phyloP scores from a whole-genome alignment of 345 rosid species.

The Pistacia atlantica region DNA sequence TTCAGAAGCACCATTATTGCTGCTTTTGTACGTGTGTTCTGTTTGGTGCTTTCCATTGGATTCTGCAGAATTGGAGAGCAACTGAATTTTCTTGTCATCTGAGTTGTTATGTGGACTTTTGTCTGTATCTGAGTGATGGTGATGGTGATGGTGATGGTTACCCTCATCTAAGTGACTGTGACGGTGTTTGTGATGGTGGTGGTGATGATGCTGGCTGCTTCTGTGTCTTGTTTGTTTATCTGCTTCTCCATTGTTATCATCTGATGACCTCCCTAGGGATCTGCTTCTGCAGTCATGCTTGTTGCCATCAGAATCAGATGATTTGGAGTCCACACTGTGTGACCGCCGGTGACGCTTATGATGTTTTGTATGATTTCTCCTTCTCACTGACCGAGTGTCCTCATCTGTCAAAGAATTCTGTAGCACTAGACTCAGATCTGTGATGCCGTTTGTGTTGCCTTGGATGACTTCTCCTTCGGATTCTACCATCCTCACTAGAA shows the following conservation, averaged over 20 bases:
- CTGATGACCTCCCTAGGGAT: slow-evolving; percentile 41
- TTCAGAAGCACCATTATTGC: not conserved
- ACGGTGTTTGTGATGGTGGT: slow-evolving; percentile 27
- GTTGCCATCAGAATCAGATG: slow-evolving; percentile 33
- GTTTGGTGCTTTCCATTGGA: slow-evolving; percentile 13
- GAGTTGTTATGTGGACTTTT: not conserved
- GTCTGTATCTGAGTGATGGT: not conserved
- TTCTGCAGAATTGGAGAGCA: not conserved
- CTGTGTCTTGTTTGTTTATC: slow-evolving; percentile 29
- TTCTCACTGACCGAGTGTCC: slow-evolving; percentile 27
- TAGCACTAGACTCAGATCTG: slow-evolving; percentile 29
- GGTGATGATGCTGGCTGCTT: slow-evolving; percentile 22
- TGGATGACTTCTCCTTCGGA: slow-evolving; percentile 33
- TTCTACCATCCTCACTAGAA: slow-evolving; percentile 27
- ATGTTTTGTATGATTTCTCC: slow-evolving; percentile 26
- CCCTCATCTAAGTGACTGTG: slow-evolving; percentile 16
- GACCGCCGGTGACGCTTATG: slow-evolving; percentile 25
- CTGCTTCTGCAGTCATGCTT: slow-evolving; percentile 18
- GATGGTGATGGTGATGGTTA: slow-evolving; percentile 10
- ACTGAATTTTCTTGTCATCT: slow-evolving; percentile 11
- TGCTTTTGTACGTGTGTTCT: not conserved
- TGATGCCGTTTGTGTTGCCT: slow-evolving; percentile 41
- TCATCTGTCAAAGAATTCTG: slow-evolving; percentile 37
- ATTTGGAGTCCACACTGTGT: slow-evolving; percentile 21
- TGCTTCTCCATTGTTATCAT: slow-evolving; percentile 30